These are phyloP conservation scores for Moringa oleifera DNA, from an alignment of 345 rosid species.

Conservation along the genomic window DNA sequence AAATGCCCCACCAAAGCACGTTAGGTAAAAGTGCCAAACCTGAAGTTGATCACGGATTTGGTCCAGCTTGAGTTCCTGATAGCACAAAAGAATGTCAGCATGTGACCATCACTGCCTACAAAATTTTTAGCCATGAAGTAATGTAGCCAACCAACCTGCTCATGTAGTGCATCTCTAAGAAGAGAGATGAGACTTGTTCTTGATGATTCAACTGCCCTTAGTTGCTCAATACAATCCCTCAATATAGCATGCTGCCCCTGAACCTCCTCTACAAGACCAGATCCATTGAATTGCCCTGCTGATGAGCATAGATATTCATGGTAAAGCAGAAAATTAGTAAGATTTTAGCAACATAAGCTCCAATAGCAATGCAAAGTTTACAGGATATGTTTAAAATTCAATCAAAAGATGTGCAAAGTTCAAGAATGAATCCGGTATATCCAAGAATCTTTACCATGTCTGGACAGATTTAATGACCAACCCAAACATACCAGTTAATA, in stretches of 20 bases:
- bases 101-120: slow-evolving; percentile 5
- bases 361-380: background rate
- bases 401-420: too few species aligned
- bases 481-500: too few species aligned
- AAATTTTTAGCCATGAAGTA: slow-evolving; percentile 2
- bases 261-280: slow-evolving; percentile 57
- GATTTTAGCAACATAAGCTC: slow-evolving; percentile 1
- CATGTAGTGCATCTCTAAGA: slow-evolving; percentile 80
- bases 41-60: slow-evolving; percentile 70
- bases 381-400: background rate
- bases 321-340: background rate
- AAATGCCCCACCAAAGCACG: background rate
- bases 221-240: slow-evolving; percentile 69
- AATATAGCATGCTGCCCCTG: slow-evolving; percentile 67
- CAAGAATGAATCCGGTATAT: background rate
- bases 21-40: slow-evolving; percentile 37
- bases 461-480: too few species aligned
- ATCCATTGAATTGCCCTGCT: slow-evolving; percentile 50
- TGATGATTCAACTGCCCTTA: slow-evolving; percentile 53
- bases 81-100: slow-evolving; percentile 18
- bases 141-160: slow-evolving; percentile 55
- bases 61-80: slow-evolving; percentile 79
- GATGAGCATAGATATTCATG: slow-evolving; percentile 6
- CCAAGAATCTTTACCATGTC: too few species aligned
- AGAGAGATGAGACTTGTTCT: slow-evolving; percentile 64